Conservation (phyloP, 78 protist genomes). For the Tieghemostelium lacteum region DNA sequence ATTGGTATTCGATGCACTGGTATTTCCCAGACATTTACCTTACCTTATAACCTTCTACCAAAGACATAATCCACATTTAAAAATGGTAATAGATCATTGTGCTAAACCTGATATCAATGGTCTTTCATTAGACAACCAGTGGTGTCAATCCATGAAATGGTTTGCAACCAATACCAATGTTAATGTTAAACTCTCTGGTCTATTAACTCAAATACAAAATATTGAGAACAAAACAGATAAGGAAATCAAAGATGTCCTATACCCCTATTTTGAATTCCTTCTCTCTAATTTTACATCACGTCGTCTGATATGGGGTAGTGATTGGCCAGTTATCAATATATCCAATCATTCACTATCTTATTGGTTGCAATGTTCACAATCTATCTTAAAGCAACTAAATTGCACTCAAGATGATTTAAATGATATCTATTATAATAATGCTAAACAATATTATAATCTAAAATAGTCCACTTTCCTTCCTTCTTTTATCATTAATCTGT, state of each 20-base stretch:
- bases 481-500: too few relatives aligned
- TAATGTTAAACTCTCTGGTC: slow-evolving; percentile 10
- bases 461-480: too few relatives aligned
- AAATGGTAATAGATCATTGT: slow-evolving; percentile 41
- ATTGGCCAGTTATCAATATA: slow-evolving; percentile 26
- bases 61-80: slow-evolving; percentile 10
- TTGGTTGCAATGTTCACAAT: neutral
- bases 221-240: neutral
- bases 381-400: neutral
- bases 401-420: neutral
- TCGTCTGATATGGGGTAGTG: slow-evolving; percentile 28
- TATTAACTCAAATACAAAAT: neutral
- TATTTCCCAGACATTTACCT: neutral
- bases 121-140: neutral
- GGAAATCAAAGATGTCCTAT: neutral
- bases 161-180: slow-evolving; percentile 16
- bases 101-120: slow-evolving; percentile 42
- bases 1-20: slow-evolving; percentile 23
- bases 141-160: slow-evolving; percentile 11
- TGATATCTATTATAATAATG: slow-evolving; percentile 1
- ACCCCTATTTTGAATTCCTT: slow-evolving; percentile 14
- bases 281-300: neutral
- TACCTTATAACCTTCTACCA: neutral
- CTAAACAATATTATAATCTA: neutral
- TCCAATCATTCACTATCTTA: neutral